Base-by-base conservation (phyloP, 169 alveolate genomes). In the Cryptosporidium sp. region DNA sequence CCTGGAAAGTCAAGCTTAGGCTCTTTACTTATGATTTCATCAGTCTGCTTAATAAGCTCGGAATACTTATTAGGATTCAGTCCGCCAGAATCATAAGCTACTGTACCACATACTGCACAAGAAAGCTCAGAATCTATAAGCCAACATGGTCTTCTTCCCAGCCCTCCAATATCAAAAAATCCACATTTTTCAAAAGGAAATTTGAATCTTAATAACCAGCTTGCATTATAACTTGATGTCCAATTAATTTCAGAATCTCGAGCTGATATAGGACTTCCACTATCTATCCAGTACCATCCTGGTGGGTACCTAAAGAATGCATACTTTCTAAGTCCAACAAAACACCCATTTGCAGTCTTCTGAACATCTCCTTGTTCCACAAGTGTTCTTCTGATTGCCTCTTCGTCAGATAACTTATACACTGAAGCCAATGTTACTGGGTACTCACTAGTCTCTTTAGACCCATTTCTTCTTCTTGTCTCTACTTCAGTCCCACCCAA, bases 251-350 rank as follows among this genome's bases (percentile, higher is more conserved):
- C 74, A 59, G 80, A 62, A 39, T 80, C 89, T 18, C 68, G 51
- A 45, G 35, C 70, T 21, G 74, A 39, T 18, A 80, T 55, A 1
- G 71, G 89, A 23, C 26, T 45, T 16, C 65, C 67, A 62, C 75
- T 65, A 65, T 80, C 89, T 80, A 80, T 62, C 89, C 89, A 80
- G 45, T 80, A 80, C 89, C 89, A 80, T 9, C 89, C 89, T 9
- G 89, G 89, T 1, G 89, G 89, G 62, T 62, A 80, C 50, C 50
- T 80, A 55, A 80, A 80, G n/a, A 80, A 80, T 41, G 89, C 75
- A 80, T 80, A 80, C 51, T 80, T 80, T 45, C 89, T 59, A 23
- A 80, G 70, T 4, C 89, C 89, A 7, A 80, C 89, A 80, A 80
- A 80, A 65, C 89, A 80, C 10, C 89, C 89, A 80, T 80, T 61